Evolutionary conservation across 1,139 yeast species (phyloP).

Genomic region (Yarrowia galli): DNA sequence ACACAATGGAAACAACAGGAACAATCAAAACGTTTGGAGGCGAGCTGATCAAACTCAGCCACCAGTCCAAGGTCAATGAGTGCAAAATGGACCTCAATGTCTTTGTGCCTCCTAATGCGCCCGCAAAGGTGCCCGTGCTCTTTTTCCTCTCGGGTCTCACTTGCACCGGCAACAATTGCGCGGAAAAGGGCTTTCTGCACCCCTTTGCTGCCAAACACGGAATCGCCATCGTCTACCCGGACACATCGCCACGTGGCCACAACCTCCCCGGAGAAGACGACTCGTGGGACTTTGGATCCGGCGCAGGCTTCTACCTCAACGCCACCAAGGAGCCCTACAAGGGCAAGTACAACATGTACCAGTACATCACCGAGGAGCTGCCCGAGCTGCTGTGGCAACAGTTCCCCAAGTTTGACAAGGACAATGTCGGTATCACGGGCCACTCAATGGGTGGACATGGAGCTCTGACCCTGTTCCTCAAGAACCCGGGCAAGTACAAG

Average conservation of each 20-base stretch:
- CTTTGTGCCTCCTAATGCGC: constrained; percentile 65
- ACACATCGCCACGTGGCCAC: constrained; percentile 98
- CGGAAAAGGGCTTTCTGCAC: constrained; percentile 93
- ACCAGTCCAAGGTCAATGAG: constrained; percentile 68
- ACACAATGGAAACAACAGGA: constrained; percentile 59
- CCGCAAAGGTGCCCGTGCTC: constrained; percentile 66
- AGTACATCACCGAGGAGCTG: constrained; percentile 79
- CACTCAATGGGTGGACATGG: constrained; percentile 99
- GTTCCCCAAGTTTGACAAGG: constrained; percentile 62
- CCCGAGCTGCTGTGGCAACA: constrained; percentile 58
- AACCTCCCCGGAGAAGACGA: constrained; percentile 81
- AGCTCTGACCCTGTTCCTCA: constrained; percentile 78
- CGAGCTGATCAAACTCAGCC: constrained; percentile 73
- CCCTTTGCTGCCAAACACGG: constrained; percentile 82
- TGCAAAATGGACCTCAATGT: constrained; percentile 85
- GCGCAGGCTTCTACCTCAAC: constrained; percentile 94
- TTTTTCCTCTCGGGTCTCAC: constrained; percentile 88
- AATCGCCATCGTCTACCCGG: constrained; percentile 90
- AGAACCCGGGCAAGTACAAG: constrained; percentile 74
- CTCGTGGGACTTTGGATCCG: constrained; percentile 88
- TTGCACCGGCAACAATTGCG: constrained; percentile 91
- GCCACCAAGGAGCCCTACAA: constrained; percentile 78
- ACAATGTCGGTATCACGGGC: constrained; percentile 77
- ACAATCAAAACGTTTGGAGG: constrained; percentile 80
- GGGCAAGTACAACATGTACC: constrained; percentile 81